A percentile compares a stretch with the other conserved stretches of the same genome.
These are phyloP conservation scores for Fusarium sp. DNA, from an alignment of 2,329 filamentous ascomycete genomes.

Conservation along the genomic window DNA sequence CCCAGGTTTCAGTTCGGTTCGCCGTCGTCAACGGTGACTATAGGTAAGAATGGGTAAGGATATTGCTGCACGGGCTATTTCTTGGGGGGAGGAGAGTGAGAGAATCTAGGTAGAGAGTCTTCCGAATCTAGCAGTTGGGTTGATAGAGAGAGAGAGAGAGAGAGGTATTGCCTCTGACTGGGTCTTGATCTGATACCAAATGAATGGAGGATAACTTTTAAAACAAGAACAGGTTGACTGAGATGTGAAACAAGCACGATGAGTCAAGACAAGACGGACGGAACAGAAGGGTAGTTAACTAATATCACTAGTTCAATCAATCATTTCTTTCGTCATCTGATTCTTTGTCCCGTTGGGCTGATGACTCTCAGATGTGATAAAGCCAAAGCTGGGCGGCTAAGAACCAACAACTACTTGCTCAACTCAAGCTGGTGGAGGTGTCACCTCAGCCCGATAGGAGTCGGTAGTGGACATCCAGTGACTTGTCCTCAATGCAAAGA, in stretches of 20 bases:
- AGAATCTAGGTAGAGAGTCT: not conserved
- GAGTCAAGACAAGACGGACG: slow-evolving; percentile 15
- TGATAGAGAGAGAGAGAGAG: not conserved
- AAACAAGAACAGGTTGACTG: slow-evolving; percentile 33
- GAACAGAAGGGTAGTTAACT: not conserved
- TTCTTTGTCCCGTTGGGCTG: slow-evolving; percentile 30
- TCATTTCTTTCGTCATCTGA: slow-evolving; percentile 34
- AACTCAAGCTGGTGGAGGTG: slow-evolving; percentile 26
- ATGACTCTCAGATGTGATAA: slow-evolving; percentile 39
- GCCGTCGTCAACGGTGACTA: slow-evolving; percentile 42
- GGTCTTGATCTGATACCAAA: not conserved
- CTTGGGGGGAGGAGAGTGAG: not conserved
- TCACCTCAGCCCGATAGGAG: slow-evolving; percentile 3
- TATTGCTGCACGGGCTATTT: slow-evolving; percentile 33
- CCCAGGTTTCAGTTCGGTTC: slow-evolving; percentile 45
- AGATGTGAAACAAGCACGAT: slow-evolving; percentile 21
- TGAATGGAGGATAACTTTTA: slow-evolving; percentile 1
- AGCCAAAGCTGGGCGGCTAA: slow-evolving; percentile 41
- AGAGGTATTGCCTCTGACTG: not conserved
- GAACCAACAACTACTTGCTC: slow-evolving; percentile 32
- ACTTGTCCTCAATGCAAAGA: not conserved
- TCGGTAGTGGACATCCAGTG: not conserved
- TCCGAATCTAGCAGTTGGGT: not conserved
- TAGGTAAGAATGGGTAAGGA: slow-evolving; percentile 37
- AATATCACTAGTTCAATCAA: not conserved